Evolutionary conservation across 768 basidiomycete species (phyloP).

Genomic region (Paxillus rubicundulus): DNA sequence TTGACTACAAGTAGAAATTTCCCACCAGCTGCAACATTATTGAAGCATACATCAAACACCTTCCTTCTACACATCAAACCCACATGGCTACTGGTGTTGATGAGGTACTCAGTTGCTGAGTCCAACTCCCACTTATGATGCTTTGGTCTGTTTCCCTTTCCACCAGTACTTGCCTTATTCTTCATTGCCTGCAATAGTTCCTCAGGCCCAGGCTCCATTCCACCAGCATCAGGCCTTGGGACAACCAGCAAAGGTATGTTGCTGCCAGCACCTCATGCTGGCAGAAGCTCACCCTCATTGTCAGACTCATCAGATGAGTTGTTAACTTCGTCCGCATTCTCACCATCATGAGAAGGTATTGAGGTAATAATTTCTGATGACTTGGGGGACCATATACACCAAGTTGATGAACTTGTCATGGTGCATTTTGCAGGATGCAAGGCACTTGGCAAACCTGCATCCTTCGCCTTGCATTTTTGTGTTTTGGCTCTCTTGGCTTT

Average conservation of each 20-base stretch:
- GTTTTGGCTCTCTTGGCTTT: not conserved
- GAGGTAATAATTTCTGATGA: not conserved
- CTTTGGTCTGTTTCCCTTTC: constrained; percentile 2
- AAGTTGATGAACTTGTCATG: not conserved
- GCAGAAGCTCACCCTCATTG: not conserved
- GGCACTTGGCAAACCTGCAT: not conserved
- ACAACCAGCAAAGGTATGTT: constrained; percentile 11
- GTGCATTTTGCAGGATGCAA: not conserved
- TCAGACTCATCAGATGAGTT: constrained; percentile 6
- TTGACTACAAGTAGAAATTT: no score
- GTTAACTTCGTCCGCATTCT: constrained; percentile 15
- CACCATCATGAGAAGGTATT: constrained; percentile 13
- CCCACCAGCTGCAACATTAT: no score
- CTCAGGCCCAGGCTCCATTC: not conserved
- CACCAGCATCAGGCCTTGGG: constrained; percentile 1
- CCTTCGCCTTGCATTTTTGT: no score
- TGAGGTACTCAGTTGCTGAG: constrained; percentile 24
- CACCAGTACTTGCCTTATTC: not conserved
- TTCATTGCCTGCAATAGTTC: not conserved
- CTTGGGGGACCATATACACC: not conserved
- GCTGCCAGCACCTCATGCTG: not conserved
- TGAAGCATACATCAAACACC: constrained; percentile 2
- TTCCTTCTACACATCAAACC: no score
- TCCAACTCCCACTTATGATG: constrained; percentile 7
- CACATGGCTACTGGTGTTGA: constrained; percentile 22